Conservation (phyloP, 768 basidiomycete genomes). For the Sarcodon sp. region DNA sequence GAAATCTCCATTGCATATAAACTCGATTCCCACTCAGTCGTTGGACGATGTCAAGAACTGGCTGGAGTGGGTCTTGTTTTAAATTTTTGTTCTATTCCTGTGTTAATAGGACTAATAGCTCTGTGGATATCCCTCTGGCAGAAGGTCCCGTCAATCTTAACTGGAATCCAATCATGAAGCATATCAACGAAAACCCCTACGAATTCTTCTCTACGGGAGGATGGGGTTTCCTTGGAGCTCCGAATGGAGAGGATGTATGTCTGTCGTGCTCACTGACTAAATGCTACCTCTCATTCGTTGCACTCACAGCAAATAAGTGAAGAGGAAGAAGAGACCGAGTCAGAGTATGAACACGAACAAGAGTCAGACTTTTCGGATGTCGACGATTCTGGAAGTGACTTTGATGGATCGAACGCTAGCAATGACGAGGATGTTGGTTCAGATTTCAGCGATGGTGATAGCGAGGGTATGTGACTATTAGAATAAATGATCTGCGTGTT, state of each 20-base stretch:
- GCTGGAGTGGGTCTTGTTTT: slow-evolving; percentile 65
- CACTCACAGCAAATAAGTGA: slow-evolving; percentile 26
- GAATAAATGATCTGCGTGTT: not conserved
- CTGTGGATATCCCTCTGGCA: slow-evolving; percentile 91
- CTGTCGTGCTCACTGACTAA: not conserved
- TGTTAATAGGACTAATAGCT: slow-evolving; percentile 32
- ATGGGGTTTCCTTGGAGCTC: slow-evolving; percentile 81
- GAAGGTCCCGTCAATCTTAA: slow-evolving; percentile 97
- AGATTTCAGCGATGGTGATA: slow-evolving; percentile 46
- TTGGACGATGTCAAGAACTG: slow-evolving; percentile 98
- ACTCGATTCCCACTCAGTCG: slow-evolving; percentile 82
- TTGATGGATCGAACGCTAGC: slow-evolving; percentile 38
- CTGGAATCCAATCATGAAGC: slow-evolving; percentile 98
- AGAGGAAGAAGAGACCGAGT: slow-evolving; percentile 51
- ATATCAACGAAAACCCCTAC: slow-evolving; percentile 89
- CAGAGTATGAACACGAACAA: slow-evolving; percentile 46
- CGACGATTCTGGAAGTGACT: slow-evolving; percentile 41
- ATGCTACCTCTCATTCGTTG: not conserved
- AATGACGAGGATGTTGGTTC: slow-evolving; percentile 54
- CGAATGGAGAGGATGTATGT: slow-evolving; percentile 56
- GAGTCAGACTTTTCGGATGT: slow-evolving; percentile 27
- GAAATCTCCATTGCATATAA: slow-evolving; percentile 86
- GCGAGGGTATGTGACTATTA: slow-evolving; percentile 33
- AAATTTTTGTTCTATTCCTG: not conserved
- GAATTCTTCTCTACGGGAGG: slow-evolving; percentile 97